Evolutionary conservation across 129 eudicot species (phyloP).

Genomic region (Artemisia tridentata): DNA sequence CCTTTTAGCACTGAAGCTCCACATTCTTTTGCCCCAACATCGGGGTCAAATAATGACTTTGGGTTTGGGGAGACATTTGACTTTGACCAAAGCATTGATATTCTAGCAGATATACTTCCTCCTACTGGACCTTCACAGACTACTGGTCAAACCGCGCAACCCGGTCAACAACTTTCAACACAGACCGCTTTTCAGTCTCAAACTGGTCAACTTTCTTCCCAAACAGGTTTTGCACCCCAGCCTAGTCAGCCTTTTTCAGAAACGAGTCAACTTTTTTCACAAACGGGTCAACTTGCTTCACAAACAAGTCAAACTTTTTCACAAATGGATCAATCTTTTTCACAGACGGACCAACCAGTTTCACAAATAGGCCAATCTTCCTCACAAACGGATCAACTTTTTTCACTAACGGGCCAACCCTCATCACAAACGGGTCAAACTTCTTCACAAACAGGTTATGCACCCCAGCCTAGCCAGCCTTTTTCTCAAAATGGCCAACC

Average conservation of each 20-base stretch:
- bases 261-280: background rate
- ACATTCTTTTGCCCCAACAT: slow-evolving; percentile 24
- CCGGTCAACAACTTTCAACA: background rate
- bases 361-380: slow-evolving; percentile 16
- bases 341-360: slow-evolving; percentile 18
- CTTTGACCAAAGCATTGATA: slow-evolving; percentile 47
- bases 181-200: slow-evolving; percentile 12
- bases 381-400: background rate
- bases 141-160: background rate
- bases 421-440: background rate
- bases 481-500: slow-evolving; percentile 10
- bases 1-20: slow-evolving; percentile 35
- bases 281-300: slow-evolving; percentile 27
- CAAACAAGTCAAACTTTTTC: slow-evolving; percentile 28
- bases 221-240: slow-evolving; percentile 13
- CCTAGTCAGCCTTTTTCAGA: slow-evolving; percentile 4
- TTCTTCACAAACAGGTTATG: slow-evolving; percentile 25
- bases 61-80: slow-evolving; percentile 43
- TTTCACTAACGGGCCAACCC: background rate
- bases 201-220: slow-evolving; percentile 22
- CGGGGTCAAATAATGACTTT: slow-evolving; percentile 21
- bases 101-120: slow-evolving; percentile 94
- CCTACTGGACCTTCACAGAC: slow-evolving; percentile 48
- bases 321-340: slow-evolving; percentile 11
- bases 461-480: slow-evolving; percentile 34